Conservation (phyloP, 2,329 filamentous ascomycete genomes). For the Teratosphaeria gauchensis region DNA sequence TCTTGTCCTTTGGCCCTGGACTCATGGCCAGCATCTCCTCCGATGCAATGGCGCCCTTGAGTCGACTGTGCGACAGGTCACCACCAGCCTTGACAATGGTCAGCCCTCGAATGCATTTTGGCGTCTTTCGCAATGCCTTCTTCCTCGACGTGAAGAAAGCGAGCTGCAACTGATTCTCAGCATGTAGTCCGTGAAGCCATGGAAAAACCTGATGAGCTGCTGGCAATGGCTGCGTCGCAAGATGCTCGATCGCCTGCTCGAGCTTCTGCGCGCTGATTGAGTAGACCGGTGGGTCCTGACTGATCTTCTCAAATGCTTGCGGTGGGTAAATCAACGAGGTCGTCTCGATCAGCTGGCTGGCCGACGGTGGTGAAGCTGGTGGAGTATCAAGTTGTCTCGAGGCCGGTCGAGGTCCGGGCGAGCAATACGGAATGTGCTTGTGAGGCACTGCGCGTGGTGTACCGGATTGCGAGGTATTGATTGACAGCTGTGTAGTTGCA, state of each 20-base stretch:
- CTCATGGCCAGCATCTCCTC: slow-evolving; percentile 61
- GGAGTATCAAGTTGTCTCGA: slow-evolving; percentile 40
- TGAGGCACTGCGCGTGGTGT: slow-evolving; percentile 62
- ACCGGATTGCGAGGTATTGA: slow-evolving; percentile 48
- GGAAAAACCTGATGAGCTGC: slow-evolving; percentile 83
- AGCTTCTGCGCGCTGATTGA: slow-evolving; percentile 61
- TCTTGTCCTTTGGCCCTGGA: slow-evolving; percentile 10
- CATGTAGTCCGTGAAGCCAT: slow-evolving; percentile 89
- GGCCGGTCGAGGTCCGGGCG: slow-evolving; percentile 58
- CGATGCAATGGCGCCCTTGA: slow-evolving; percentile 80
- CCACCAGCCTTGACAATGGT: slow-evolving; percentile 85
- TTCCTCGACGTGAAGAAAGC: slow-evolving; percentile 78
- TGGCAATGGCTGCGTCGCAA: slow-evolving; percentile 70
- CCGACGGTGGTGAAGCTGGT: slow-evolving; percentile 50
- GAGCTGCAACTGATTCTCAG: slow-evolving; percentile 78
- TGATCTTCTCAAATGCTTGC: slow-evolving; percentile 49
- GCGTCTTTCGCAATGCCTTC: slow-evolving; percentile 58
- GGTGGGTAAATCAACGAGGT: slow-evolving; percentile 69
- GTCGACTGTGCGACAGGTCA: slow-evolving; percentile 59
- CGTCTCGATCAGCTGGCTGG: slow-evolving; percentile 46
- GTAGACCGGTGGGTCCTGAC: slow-evolving; percentile 54
- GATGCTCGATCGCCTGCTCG: slow-evolving; percentile 63
- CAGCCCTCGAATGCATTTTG: slow-evolving; percentile 68
- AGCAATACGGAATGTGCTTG: slow-evolving; percentile 82
- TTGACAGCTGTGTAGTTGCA: slow-evolving; percentile 45